Conservation (phyloP, 306 rosid species). For the Alnus glutinosa region DNA sequence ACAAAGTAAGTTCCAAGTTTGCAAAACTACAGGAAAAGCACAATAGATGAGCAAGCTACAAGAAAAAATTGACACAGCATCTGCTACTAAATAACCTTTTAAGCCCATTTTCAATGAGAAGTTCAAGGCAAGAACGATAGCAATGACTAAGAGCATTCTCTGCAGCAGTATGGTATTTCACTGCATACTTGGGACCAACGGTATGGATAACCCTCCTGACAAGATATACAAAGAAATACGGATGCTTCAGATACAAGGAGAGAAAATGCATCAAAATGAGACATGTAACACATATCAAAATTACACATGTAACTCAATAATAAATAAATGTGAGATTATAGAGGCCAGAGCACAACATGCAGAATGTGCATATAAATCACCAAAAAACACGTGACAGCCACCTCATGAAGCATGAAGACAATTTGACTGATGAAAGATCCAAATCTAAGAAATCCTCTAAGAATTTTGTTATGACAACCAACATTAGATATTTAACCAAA, state of each 20-base stretch:
- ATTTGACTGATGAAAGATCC: slow-evolving; percentile 15
- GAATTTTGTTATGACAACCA: neutral
- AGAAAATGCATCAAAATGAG: neutral
- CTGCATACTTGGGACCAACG: slow-evolving; percentile 97
- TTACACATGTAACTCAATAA: neutral
- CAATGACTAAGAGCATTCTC: slow-evolving; percentile 99
- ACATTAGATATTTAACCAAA: neutral
- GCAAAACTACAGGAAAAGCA: slow-evolving; percentile 22
- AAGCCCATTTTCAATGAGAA: slow-evolving; percentile 83
- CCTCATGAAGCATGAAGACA: slow-evolving; percentile 22
- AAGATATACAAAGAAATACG: slow-evolving; percentile 26
- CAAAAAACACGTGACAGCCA: neutral
- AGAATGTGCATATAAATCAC: neutral
- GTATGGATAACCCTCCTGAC: slow-evolving; percentile 93
- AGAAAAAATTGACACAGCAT: slow-evolving; percentile 25
- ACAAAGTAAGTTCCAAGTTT: slow-evolving; percentile 28
- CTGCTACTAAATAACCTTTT: slow-evolving; percentile 54
- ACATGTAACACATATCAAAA: neutral
- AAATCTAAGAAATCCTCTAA: neutral
- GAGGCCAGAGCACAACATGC: neutral
- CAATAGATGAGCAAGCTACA: slow-evolving; percentile 20
- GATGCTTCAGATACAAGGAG: neutral
- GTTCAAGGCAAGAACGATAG: slow-evolving; percentile 96
- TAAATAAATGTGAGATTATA: neutral
- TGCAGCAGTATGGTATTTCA: slow-evolving; percentile 97